Evolutionary conservation across 2,329 filamentous ascomycete genomes (phyloP), one percentile per base, ranked within the genome.

Genomic region (Pseudonectria foliicola): DNA sequence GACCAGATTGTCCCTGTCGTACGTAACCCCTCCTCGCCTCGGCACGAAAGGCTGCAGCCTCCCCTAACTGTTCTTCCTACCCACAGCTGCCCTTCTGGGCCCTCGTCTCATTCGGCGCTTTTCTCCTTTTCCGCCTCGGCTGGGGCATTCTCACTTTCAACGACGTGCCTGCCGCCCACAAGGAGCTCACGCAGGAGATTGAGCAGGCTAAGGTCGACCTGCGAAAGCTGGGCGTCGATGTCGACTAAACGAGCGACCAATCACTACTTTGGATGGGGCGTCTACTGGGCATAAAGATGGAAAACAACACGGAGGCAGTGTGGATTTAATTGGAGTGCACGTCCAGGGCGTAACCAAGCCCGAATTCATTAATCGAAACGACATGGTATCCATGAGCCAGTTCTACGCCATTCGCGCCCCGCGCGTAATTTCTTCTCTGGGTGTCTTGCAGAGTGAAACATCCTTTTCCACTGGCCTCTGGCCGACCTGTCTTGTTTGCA

Each of bases 101-200:
- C 30, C 71, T 96, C 51, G 85, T 98, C 48, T 80, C 85, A 14
- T 89, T 96, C 57, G 92, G 89, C 63, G 84, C 89, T 44, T 89
- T 88, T 65, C 81, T 98, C 13, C 82, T 98, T 46, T 87, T 83
- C 68, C 86, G 87, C 52, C 82, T 98, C 43, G 92, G 92, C 53
- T 84, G 80, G 69, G 92, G 92, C 46, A 85, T 98, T 52, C 73
- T 95, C 59, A 95, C 87, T 38, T 98, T 98, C 75, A 92, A 95
- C 70, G 89, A 96, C 63, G 87, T 93, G 31, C 89, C 90, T 35
- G 76, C 86, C 43, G 92, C 92, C 34, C 84, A 96, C 64, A 77
- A 81, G 59, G 89, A 95, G 66, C 69, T 98, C 52, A 87, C 92
- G 73, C 70, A 67, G 52, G 85, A 96, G 66, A 92, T 93, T 56